These are phyloP conservation scores for Cylindrotheca fusiformis DNA, from an alignment of 108 stramenopile genomes.

Conservation along the genomic window DNA sequence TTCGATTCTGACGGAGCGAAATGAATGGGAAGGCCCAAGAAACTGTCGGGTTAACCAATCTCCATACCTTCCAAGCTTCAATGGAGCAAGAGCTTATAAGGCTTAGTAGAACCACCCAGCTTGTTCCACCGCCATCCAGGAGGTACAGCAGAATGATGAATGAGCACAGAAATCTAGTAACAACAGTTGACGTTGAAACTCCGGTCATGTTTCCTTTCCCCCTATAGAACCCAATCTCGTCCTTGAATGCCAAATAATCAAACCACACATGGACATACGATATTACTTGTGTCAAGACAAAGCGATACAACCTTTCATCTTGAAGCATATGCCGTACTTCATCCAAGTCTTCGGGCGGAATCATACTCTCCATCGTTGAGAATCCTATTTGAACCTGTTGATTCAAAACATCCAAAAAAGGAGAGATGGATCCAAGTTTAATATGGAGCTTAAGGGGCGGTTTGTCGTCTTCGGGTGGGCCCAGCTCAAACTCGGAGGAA, in stretches of 20 bases:
- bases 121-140: constrained; percentile 44
- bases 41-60: constrained; percentile 19
- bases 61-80: constrained; percentile 47
- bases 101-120: constrained; percentile 43
- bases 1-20: constrained; percentile 10
- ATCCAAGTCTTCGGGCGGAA: constrained; percentile 38
- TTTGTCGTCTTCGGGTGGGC: constrained; percentile 36
- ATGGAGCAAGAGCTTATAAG: constrained; percentile 23
- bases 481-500: constrained; percentile 32
- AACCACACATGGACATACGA: constrained; percentile 39
- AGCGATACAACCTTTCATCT: constrained; percentile 50
- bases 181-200: constrained; percentile 32
- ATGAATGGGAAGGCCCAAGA: constrained; percentile 29
- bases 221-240: constrained; percentile 49
- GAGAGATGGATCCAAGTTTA: constrained; percentile 32
- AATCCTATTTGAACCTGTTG: constrained; percentile 29
- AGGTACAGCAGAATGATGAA: constrained; percentile 56
- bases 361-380: constrained; percentile 7
- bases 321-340: constrained; percentile 43
- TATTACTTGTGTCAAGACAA: constrained; percentile 40
- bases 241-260: constrained; percentile 48
- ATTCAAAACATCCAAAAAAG: constrained; percentile 31
- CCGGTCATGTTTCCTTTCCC: constrained; percentile 39
- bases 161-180: constrained; percentile 28
- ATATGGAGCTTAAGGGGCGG: constrained; percentile 38